Percentiles rank a stretch among this genome's conserved stretches.
These are phyloP conservation scores for Fraxinus angustifolia DNA, from an alignment of 305 asterid genomes.

Conservation along the genomic window DNA sequence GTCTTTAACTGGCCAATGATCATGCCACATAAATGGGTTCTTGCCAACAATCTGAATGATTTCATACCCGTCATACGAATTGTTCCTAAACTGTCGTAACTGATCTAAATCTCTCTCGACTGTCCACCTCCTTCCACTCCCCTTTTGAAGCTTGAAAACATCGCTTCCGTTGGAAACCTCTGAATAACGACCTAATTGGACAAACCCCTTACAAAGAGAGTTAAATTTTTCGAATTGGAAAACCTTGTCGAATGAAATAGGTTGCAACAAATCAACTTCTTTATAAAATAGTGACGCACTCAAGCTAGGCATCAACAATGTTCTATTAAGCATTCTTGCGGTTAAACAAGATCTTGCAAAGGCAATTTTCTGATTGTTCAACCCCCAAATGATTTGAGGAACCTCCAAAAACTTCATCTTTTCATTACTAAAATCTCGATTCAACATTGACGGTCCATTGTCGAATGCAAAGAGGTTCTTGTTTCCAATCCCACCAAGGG, in stretches of 20 bases:
- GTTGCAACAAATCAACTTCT: slow-evolving; percentile 66
- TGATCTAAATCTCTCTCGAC: slow-evolving; percentile 59
- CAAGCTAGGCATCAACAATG: slow-evolving; percentile 77
- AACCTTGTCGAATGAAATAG: slow-evolving; percentile 67
- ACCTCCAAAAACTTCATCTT: slow-evolving; percentile 61
- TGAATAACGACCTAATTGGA: slow-evolving; percentile 48
- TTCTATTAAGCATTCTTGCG: slow-evolving; percentile 70
- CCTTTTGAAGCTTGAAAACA: slow-evolving; percentile 62
- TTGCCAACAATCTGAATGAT: slow-evolving; percentile 63
- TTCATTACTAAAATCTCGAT: background rate
- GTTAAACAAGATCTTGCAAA: slow-evolving; percentile 86
- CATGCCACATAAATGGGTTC: slow-evolving; percentile 92
- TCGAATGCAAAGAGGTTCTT: slow-evolving; percentile 24
- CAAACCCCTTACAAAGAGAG: slow-evolving; percentile 63
- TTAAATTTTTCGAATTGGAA: slow-evolving; percentile 68
- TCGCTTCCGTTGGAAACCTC: slow-evolving; percentile 47
- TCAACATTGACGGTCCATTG: background rate
- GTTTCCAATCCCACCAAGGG: slow-evolving; percentile 30
- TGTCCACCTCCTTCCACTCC: slow-evolving; percentile 90
- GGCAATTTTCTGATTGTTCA: slow-evolving; percentile 84
- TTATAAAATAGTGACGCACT: slow-evolving; percentile 89
- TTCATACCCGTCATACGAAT: slow-evolving; percentile 40
- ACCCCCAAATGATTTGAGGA: slow-evolving; percentile 88
- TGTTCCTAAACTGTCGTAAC: slow-evolving; percentile 36
- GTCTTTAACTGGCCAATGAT: slow-evolving; percentile 84